Evolutionary conservation across 176 grass and related monocot genomes (phyloP).

Genomic region (Hordeum marinum): DNA sequence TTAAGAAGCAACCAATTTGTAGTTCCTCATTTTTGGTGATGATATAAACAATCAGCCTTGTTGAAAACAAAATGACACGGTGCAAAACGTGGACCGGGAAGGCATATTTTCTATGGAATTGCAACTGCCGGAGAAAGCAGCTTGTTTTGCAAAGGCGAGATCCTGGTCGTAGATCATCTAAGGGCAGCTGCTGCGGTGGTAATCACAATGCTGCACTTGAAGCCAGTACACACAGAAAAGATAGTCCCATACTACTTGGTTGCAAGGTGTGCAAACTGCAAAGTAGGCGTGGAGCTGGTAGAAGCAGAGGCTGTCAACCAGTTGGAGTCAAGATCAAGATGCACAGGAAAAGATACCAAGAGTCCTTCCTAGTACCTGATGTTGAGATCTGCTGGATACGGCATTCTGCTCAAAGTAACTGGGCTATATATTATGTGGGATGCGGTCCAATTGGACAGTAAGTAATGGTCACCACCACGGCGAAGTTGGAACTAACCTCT

Average conservation of each 20-base stretch:
- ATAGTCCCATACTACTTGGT: background rate
- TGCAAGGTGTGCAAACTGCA: background rate
- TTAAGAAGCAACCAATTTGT: background rate
- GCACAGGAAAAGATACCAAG: background rate
- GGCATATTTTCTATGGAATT: background rate
- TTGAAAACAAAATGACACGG: background rate
- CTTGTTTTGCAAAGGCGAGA: conserved; percentile 37
- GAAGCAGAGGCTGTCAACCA: background rate
- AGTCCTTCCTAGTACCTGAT: background rate
- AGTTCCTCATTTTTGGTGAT: background rate
- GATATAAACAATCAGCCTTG: background rate
- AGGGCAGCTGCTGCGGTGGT: background rate
- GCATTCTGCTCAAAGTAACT: background rate
- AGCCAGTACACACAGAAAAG: background rate
- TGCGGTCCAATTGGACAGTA: background rate
- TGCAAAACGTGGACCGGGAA: background rate
- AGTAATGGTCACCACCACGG: background rate
- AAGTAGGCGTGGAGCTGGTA: background rate
- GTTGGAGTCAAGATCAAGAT: background rate
- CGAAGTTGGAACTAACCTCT: background rate
- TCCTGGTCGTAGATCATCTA: conserved; percentile 38
- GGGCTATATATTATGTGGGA: background rate
- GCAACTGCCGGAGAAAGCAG: background rate
- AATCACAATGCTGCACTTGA: background rate
- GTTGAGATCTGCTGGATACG: background rate